Evolutionary conservation across 1,284 basidiomycete species (phyloP).

Genomic region (Malassezia equina): DNA sequence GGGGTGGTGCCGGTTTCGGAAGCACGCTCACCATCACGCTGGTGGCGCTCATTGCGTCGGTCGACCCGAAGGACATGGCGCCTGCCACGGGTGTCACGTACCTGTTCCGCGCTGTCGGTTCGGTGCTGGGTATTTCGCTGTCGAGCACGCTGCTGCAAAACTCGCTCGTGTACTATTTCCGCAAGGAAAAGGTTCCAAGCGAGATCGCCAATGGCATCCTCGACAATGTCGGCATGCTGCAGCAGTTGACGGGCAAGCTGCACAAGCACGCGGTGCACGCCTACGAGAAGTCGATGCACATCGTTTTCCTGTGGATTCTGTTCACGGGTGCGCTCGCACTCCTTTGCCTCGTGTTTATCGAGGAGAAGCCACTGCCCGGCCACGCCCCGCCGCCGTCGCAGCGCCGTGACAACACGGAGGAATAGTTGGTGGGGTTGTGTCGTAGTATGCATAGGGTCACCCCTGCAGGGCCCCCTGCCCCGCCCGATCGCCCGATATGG

Average conservation of each 20-base stretch:
- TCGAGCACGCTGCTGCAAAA: constrained; percentile 48
- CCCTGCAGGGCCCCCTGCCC: background rate
- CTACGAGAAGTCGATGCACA: constrained; percentile 46
- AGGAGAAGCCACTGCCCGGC: constrained; percentile 45
- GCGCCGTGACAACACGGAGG: constrained; percentile 11
- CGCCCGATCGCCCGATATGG: background rate
- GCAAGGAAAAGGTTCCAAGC: constrained; percentile 30
- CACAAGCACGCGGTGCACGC: constrained; percentile 41
- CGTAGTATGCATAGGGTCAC: background rate
- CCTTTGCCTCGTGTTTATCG: constrained; percentile 42
- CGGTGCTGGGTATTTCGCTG: constrained; percentile 49
- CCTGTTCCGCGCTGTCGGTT: constrained; percentile 49
- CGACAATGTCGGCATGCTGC: constrained; percentile 30
- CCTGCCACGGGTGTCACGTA: constrained; percentile 48
- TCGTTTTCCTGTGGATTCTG: constrained; percentile 47
- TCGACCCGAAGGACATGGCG: constrained; percentile 47
- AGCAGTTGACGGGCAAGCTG: constrained; percentile 9
- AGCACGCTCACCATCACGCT: constrained; percentile 47
- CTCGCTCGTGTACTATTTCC: constrained; percentile 38
- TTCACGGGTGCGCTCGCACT: constrained; percentile 41
- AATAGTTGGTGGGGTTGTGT: constrained; percentile 1
- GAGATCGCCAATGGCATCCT: constrained; percentile 45
- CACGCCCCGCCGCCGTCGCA: constrained; percentile 23
- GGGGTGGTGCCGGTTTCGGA: constrained; percentile 46
- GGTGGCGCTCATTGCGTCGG: constrained; percentile 47